A percentile compares a stretch with the other conserved stretches of the same genome.
Evolutionary conservation across 2,329 filamentous ascomycete species (phyloP).

Genomic region (Microsporum canis): DNA sequence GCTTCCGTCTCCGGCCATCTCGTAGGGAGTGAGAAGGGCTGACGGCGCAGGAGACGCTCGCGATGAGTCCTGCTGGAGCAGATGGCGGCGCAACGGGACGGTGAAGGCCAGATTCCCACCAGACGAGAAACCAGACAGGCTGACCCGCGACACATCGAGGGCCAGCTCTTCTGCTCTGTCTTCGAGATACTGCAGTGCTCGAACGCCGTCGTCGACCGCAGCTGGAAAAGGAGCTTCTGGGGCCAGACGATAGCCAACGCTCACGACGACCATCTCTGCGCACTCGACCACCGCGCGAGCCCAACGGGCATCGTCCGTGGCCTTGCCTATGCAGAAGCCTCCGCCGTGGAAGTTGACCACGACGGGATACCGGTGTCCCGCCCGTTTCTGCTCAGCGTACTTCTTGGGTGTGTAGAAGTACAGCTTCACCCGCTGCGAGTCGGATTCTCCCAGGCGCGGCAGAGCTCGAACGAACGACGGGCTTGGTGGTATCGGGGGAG

Average conservation of each 20-base stretch:
- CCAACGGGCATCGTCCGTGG: slow-evolving; percentile 52
- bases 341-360: slow-evolving; percentile 55
- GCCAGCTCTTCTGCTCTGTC: slow-evolving; percentile 45
- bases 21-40: slow-evolving; percentile 5
- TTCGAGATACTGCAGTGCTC: slow-evolving; percentile 49
- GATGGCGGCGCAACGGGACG: slow-evolving; percentile 46
- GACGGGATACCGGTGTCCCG: slow-evolving; percentile 42
- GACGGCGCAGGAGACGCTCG: slow-evolving; percentile 10
- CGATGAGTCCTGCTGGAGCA: slow-evolving; percentile 6
- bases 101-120: slow-evolving; percentile 53
- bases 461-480: slow-evolving; percentile 47
- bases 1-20: not conserved
- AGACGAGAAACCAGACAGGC: slow-evolving; percentile 51
- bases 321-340: slow-evolving; percentile 49
- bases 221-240: slow-evolving; percentile 49
- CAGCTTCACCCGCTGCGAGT: slow-evolving; percentile 32
- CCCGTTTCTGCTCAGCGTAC: slow-evolving; percentile 24
- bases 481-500: slow-evolving; percentile 48
- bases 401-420: slow-evolving; percentile 49
- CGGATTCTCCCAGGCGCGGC: slow-evolving; percentile 36
- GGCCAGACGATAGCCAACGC: slow-evolving; percentile 49
- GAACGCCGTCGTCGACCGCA: slow-evolving; percentile 47
- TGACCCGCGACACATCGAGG: slow-evolving; percentile 47
- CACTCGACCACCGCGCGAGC: slow-evolving; percentile 46
- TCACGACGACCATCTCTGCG: slow-evolving; percentile 49